Evolutionary conservation across 768 basidiomycete species (phyloP).

Genomic region (Dioszegia aurantiaca): DNA sequence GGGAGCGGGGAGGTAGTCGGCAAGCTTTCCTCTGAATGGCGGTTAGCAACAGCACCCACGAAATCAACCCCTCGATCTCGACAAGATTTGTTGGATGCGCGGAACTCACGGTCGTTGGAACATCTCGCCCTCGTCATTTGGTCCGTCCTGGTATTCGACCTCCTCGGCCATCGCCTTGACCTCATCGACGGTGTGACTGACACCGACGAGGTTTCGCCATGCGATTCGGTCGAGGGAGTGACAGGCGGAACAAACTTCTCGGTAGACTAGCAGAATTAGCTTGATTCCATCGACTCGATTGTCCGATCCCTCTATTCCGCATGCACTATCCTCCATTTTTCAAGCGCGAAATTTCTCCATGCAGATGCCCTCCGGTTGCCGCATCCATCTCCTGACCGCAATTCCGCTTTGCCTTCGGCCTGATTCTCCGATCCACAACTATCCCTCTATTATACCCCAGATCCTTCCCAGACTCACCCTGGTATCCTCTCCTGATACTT

Average conservation of each 20-base stretch:
- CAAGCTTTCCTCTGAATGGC: conserved; percentile 77
- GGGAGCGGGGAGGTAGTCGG: conserved; percentile 91
- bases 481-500: conserved; percentile 55
- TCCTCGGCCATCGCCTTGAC: conserved; percentile 89
- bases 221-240: conserved; percentile 99
- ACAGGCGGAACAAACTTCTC: conserved; percentile 97
- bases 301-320: no score
- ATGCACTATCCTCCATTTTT: no score
- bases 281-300: no score
- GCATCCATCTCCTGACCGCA: no score
- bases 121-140: conserved; percentile 93
- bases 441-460: neutral
- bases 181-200: conserved; percentile 92
- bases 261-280: no score
- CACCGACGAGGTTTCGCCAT: conserved; percentile 98
- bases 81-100: no score
- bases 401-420: no score
- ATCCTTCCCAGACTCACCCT: conserved; percentile 57
- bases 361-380: neutral
- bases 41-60: no score
- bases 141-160: conserved; percentile 93
- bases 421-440: conserved; percentile 2
- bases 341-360: no score
- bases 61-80: no score
- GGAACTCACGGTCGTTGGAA: conserved; percentile 78